A percentile compares a stretch with the other conserved stretches of the same genome.
These are phyloP conservation scores for Fraxinus latifolia DNA, from an alignment of 305 asterid genomes.

Conservation along the genomic window DNA sequence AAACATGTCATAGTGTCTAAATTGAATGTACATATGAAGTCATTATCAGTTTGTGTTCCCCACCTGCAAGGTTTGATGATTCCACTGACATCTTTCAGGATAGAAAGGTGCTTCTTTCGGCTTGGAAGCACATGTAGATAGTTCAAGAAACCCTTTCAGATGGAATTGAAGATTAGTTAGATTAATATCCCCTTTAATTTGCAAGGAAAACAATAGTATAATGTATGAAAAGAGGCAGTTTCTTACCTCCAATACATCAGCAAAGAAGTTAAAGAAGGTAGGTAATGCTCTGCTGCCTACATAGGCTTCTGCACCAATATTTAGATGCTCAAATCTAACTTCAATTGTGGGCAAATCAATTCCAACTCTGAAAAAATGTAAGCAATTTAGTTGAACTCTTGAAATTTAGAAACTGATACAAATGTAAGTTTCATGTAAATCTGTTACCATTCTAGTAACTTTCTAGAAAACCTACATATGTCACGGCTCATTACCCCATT, in stretches of 20 bases:
- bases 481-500: not conserved
- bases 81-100: slow-evolving; percentile 44
- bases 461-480: not conserved
- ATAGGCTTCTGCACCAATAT: slow-evolving; percentile 48
- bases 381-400: not conserved
- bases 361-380: slow-evolving; percentile 47
- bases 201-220: not conserved
- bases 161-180: not conserved
- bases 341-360: slow-evolving; percentile 56
- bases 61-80: slow-evolving; percentile 48
- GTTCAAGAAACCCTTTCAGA: slow-evolving; percentile 34
- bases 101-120: slow-evolving; percentile 38
- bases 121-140: slow-evolving; percentile 33
- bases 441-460: not conserved
- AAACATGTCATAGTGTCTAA: not conserved
- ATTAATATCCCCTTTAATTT: not conserved
- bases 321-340: slow-evolving; percentile 55
- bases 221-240: not conserved
- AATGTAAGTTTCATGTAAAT: not conserved
- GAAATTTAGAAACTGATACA: not conserved
- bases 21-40: not conserved
- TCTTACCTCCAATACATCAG: slow-evolving; percentile 52
- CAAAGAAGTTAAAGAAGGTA: slow-evolving; percentile 42
- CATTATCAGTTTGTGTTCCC: not conserved
- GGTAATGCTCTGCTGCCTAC: slow-evolving; percentile 63